phyloP scores from a whole-genome alignment of 2,329 filamentous ascomycete species.

The Ophiostoma sp. region DNA sequence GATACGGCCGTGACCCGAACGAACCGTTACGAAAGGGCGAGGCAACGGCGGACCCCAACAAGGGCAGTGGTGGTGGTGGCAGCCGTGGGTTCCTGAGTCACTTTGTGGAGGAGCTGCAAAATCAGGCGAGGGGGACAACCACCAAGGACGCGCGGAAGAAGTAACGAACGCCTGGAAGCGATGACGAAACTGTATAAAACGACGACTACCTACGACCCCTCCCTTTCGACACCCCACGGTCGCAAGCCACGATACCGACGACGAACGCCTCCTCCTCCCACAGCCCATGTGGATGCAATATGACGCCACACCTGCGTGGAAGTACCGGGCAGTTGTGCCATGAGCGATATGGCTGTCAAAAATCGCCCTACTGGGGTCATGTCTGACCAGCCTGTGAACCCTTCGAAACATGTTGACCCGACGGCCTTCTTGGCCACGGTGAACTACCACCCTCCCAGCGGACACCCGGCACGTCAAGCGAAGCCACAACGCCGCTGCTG shows the following conservation, averaged over 20 bases:
- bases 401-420: too few relatives aligned
- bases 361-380: too few relatives aligned
- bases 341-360: too few relatives aligned
- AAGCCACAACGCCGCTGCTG: constrained; percentile 35
- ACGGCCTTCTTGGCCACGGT: too few relatives aligned
- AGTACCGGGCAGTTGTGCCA: too few relatives aligned
- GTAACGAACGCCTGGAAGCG: not conserved
- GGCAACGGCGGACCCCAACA: constrained; percentile 47
- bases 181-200: too few relatives aligned
- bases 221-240: not conserved
- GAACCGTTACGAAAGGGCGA: constrained; percentile 54
- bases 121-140: constrained; percentile 47
- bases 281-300: too few relatives aligned
- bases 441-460: too few relatives aligned
- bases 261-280: too few relatives aligned
- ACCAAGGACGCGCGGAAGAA: not conserved
- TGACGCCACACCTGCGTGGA: too few relatives aligned
- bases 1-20: constrained; percentile 51
- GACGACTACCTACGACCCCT: not conserved
- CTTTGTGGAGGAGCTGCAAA: constrained; percentile 54
- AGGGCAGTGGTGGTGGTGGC: not conserved
- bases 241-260: too few relatives aligned
- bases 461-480: constrained; percentile 30
- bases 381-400: too few relatives aligned
- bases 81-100: constrained; percentile 45